Conservation (phyloP, 192 early-diverging fungal genomes). For the Irineochytrium annulatum region DNA sequence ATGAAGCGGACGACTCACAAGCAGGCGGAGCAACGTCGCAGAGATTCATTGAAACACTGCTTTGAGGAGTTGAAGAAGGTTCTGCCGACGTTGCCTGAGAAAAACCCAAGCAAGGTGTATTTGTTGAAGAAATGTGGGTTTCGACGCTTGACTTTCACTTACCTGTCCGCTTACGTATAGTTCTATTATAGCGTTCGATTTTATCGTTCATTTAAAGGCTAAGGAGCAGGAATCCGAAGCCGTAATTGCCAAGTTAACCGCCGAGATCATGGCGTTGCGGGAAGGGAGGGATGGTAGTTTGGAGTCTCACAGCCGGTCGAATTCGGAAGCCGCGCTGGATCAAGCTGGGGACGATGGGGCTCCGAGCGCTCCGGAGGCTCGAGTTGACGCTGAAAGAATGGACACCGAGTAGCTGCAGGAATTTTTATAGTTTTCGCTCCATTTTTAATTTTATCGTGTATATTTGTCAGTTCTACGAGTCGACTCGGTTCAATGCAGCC, state of each 20-base stretch:
- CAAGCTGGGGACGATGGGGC: too few relatives aligned
- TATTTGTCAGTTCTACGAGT: too few relatives aligned
- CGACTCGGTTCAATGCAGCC: too few relatives aligned
- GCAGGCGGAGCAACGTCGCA: conserved; percentile 91
- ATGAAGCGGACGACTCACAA: conserved; percentile 86
- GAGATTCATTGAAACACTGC: conserved; percentile 86
- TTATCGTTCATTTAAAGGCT: conserved; percentile 18
- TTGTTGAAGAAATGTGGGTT: conserved; percentile 61
- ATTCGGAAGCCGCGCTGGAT: too few relatives aligned
- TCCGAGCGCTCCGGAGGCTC: too few relatives aligned
- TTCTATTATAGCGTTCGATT: conserved; percentile 22
- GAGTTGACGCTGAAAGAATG: too few relatives aligned
- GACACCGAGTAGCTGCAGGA: too few relatives aligned
- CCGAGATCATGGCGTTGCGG: conserved; percentile 19
- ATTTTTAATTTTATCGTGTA: too few relatives aligned
- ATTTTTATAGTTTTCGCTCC: too few relatives aligned
- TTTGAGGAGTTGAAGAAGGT: conserved; percentile 75
- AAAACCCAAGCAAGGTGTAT: conserved; percentile 83
- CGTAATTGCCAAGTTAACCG: conserved; percentile 14
- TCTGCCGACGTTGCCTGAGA: conserved; percentile 71
- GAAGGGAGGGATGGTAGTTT: too few relatives aligned
- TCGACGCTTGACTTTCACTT: neutral
- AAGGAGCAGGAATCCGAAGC: conserved; percentile 13
- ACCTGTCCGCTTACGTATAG: neutral
- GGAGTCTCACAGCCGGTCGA: too few relatives aligned